Percentiles rank a stretch among this genome's conserved stretches.
Conservation (phyloP, 1,284 basidiomycete genomes). For the Coniophora puteana region DNA sequence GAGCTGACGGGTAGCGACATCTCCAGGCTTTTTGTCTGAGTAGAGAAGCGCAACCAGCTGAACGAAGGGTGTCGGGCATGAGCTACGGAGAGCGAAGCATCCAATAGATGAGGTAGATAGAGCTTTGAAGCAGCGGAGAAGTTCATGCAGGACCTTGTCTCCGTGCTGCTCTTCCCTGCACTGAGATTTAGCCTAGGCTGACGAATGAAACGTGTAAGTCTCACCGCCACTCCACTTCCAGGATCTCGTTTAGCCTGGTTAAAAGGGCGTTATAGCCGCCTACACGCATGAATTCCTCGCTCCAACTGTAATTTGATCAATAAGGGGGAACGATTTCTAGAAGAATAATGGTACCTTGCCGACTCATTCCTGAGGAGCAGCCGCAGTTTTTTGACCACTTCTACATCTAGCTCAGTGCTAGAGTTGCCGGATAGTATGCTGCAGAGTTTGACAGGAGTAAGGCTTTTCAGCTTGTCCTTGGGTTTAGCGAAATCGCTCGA, state of each 20-base stretch:
- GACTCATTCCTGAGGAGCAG: slow-evolving; percentile 83
- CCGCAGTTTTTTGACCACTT: slow-evolving; percentile 73
- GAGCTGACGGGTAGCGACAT: slow-evolving; percentile 84
- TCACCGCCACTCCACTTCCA: slow-evolving; percentile 95
- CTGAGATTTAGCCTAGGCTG: slow-evolving; percentile 8
- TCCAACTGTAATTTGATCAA: slow-evolving; percentile 59
- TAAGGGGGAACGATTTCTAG: background rate
- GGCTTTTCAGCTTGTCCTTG: slow-evolving; percentile 54
- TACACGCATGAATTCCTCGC: slow-evolving; percentile 80
- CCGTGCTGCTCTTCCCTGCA: slow-evolving; percentile 96
- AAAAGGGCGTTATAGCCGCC: slow-evolving; percentile 88
- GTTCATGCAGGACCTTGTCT: slow-evolving; percentile 89
- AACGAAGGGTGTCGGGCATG: slow-evolving; percentile 82
- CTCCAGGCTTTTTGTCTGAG: slow-evolving; percentile 97
- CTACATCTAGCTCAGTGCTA: slow-evolving; percentile 67
- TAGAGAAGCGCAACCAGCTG: slow-evolving; percentile 84
- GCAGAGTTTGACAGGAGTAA: slow-evolving; percentile 61
- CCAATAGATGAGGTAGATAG: slow-evolving; percentile 87
- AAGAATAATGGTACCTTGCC: slow-evolving; percentile 50
- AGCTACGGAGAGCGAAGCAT: slow-evolving; percentile 76
- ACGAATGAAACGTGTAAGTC: slow-evolving; percentile 13
- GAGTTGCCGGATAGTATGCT: slow-evolving; percentile 63
- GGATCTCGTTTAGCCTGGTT: slow-evolving; percentile 85
- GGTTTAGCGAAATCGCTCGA: slow-evolving; percentile 31
- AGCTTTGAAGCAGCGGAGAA: slow-evolving; percentile 92